These are phyloP conservation scores for Monilinia polystroma DNA, from an alignment of 2,329 filamentous ascomycete species.

Conservation along the genomic window DNA sequence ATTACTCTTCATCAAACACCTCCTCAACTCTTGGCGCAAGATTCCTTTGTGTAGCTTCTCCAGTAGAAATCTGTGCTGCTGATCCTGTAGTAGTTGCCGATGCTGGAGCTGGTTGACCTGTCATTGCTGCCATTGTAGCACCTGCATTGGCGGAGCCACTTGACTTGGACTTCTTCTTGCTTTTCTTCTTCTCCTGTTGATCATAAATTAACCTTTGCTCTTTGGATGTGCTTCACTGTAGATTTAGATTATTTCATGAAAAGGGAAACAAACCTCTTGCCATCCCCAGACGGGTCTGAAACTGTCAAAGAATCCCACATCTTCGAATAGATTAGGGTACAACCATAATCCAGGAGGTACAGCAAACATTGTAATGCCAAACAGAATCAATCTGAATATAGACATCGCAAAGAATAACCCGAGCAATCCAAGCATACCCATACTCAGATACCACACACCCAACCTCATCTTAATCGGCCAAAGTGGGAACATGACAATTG, in stretches of 20 bases:
- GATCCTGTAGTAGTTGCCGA: conserved; percentile 41
- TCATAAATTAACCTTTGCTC: conserved; percentile 18
- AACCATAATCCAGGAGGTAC: conserved; percentile 91
- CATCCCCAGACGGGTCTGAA: conserved; percentile 97
- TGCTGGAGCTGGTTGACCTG: conserved; percentile 40
- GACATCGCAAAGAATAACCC: conserved; percentile 97
- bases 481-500: conserved; percentile 89
- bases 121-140: conserved; percentile 36
- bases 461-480: conserved; percentile 91
- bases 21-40: conserved; percentile 48
- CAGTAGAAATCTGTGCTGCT: conserved; percentile 41
- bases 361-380: conserved; percentile 86
- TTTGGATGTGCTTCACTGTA: not conserved
- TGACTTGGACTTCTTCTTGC: conserved; percentile 41
- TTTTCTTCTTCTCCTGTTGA: conserved; percentile 41
- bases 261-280: conserved; percentile 72
- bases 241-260: not conserved
- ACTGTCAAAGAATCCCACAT: conserved; percentile 96
- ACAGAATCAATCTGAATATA: conserved; percentile 87
- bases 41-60: conserved; percentile 42
- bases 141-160: conserved; percentile 38
- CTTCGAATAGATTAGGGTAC: conserved; percentile 96
- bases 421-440: conserved; percentile 85
- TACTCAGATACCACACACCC: conserved; percentile 96
- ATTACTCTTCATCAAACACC: conserved; percentile 40